Conservation (phyloP, 257 asterid genomes). For the Forsythia viridissima region DNA sequence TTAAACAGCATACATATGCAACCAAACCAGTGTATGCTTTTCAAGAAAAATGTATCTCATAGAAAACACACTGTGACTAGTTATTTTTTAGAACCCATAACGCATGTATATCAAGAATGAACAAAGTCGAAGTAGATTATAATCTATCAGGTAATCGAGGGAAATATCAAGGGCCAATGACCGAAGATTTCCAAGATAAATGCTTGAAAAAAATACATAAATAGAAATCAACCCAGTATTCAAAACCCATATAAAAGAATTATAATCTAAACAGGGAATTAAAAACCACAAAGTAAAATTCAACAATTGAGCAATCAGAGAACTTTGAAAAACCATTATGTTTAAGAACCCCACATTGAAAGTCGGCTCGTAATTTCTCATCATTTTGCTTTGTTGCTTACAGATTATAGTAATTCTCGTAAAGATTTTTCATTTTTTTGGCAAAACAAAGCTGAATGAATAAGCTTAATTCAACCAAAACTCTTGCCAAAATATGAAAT, state of each 20-base stretch:
- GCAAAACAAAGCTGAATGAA: conserved; percentile 32
- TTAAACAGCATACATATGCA: background rate
- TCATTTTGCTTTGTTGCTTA: conserved; percentile 30
- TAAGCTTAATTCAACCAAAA: conserved; percentile 21
- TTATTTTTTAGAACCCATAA: too few species aligned
- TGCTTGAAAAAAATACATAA: background rate
- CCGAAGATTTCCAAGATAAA: background rate
- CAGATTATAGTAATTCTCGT: background rate
- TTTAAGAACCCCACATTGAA: conserved; percentile 21
- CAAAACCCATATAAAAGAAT: background rate
- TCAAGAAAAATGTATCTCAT: too few species aligned
- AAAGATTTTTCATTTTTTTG: conserved; percentile 20
- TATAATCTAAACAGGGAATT: too few species aligned
- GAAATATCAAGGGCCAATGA: background rate
- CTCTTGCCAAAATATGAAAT: conserved; percentile 30
- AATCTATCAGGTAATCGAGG: background rate
- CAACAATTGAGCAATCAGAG: conserved; percentile 32
- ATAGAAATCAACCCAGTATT: background rate
- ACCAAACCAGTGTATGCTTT: background rate
- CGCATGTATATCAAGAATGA: too few species aligned
- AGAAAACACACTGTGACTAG: too few species aligned
- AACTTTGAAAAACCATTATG: conserved; percentile 36
- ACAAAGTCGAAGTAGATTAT: background rate
- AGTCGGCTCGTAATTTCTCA: conserved; percentile 29
- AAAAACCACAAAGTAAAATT: background rate